These are phyloP conservation scores for Xylariales sp. DNA, from an alignment of 2,329 filamentous ascomycete genomes.

Conservation along the genomic window DNA sequence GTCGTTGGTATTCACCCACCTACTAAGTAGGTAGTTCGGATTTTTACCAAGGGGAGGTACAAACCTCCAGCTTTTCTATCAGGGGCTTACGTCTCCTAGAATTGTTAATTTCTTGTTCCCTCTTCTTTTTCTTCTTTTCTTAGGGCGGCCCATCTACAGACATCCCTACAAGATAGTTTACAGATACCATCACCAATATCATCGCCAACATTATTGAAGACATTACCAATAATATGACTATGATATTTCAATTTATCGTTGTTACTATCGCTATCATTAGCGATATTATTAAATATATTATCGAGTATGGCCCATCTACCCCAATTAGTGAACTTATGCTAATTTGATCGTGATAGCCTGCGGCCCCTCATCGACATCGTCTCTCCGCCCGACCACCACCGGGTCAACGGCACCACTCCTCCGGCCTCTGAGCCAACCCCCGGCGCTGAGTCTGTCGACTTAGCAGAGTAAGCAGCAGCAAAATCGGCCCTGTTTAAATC, in stretches of 20 bases:
- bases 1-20: no score
- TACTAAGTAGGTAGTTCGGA: no score
- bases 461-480: neutral
- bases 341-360: conserved; percentile 6
- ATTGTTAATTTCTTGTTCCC: no score
- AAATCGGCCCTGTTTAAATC: neutral
- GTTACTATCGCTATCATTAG: neutral
- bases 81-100: no score
- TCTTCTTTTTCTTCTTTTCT: no score
- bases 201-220: no score
- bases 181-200: no score
- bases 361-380: neutral
- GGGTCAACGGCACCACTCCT: neutral
- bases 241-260: neutral
- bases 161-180: no score
- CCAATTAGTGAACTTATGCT: neutral
- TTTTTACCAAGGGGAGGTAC: no score
- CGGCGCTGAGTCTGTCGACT: neutral
- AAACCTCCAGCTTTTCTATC: no score
- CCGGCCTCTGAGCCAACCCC: neutral
- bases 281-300: conserved; percentile 5
- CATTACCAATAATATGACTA: no score
- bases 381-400: neutral
- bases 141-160: no score
- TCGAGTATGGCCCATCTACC: conserved; percentile 1